Conservation (phyloP, 345 rosid species). For the Hibiscus trionum region DNA sequence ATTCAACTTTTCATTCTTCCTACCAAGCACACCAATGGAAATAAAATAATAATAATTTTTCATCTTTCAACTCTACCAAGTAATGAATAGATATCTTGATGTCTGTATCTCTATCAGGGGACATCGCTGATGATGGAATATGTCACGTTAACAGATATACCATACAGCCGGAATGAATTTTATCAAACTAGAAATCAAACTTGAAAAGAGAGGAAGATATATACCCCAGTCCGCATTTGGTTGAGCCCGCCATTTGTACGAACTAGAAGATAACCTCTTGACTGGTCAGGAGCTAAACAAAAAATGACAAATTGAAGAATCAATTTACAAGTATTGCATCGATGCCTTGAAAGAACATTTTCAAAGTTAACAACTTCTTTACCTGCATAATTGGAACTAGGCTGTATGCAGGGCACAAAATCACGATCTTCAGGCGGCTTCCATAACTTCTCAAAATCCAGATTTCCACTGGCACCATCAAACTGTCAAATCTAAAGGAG, state of each 20-base stretch:
- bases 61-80: too few relatives aligned
- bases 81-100: neutral
- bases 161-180: neutral
- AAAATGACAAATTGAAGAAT: conserved; percentile 4
- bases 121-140: neutral
- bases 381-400: conserved; percentile 53
- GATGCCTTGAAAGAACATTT: neutral
- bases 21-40: too few relatives aligned
- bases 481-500: conserved; percentile 89
- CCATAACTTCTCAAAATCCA: conserved; percentile 57
- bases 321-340: neutral
- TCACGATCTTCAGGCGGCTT: conserved; percentile 59
- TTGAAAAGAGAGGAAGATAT: conserved; percentile 13
- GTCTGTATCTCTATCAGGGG: neutral
- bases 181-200: neutral
- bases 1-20: too few relatives aligned
- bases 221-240: conserved; percentile 93
- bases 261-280: conserved; percentile 73
- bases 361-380: conserved; percentile 10
- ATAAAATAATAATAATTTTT: too few relatives aligned
- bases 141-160: neutral
- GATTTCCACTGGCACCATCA: conserved; percentile 32
- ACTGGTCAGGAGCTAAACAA: conserved; percentile 39
- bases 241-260: conserved; percentile 91
- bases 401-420: conserved; percentile 54